These are phyloP conservation scores for Moniliophthora roreri DNA, from an alignment of 1,284 basidiomycete genomes.

Conservation along the genomic window DNA sequence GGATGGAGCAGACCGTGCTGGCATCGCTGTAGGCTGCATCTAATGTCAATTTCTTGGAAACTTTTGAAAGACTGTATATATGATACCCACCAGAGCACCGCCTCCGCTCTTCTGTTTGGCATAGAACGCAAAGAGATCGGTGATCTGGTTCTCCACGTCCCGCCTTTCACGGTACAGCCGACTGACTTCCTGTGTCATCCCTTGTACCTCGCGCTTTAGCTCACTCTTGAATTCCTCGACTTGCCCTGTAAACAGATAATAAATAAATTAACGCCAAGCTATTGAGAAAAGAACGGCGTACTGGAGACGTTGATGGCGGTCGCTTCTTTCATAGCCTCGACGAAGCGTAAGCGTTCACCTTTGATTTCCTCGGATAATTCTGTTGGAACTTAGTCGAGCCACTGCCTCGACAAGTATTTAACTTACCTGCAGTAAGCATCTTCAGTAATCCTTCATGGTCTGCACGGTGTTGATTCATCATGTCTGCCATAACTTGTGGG, in stretches of 20 bases:
- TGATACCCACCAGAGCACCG: not conserved
- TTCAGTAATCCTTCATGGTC: constrained; percentile 71
- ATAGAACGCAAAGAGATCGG: constrained; percentile 71
- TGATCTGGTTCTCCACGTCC: constrained; percentile 70
- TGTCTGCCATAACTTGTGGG: constrained; percentile 54
- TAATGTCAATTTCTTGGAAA: too few species aligned
- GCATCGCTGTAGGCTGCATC: too few species aligned
- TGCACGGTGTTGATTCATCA: constrained; percentile 66
- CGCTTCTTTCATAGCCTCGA: constrained; percentile 89
- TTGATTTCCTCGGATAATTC: constrained; percentile 81
- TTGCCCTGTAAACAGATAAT: constrained; percentile 51
- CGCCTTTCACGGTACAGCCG: constrained; percentile 73
- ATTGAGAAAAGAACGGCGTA: constrained; percentile 31
- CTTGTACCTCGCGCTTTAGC: constrained; percentile 68
- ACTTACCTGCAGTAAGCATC: constrained; percentile 60
- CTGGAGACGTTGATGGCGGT: constrained; percentile 83
- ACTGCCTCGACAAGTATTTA: not conserved
- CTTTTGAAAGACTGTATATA: not conserved
- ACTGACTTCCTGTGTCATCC: constrained; percentile 74
- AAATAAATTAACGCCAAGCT: not conserved
- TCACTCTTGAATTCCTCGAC: constrained; percentile 85
- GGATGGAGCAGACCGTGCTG: too few species aligned
- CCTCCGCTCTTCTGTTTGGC: constrained; percentile 54
- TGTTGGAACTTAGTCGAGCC: constrained; percentile 25
- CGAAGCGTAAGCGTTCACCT: constrained; percentile 80